Conservation (phyloP, 2,329 filamentous ascomycete genomes). For the Didymellaceae sp. region DNA sequence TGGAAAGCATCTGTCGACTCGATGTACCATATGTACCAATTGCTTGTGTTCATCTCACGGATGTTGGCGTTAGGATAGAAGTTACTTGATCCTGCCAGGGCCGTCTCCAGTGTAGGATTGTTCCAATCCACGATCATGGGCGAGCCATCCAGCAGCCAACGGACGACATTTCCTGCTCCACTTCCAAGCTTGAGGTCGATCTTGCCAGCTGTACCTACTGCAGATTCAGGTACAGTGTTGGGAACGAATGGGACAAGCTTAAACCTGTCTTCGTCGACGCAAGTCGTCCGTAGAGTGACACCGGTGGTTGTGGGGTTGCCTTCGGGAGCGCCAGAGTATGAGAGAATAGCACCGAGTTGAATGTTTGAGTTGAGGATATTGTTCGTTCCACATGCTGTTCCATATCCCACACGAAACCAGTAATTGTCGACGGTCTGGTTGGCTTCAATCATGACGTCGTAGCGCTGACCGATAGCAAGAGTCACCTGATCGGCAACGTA, state of each 20-base stretch:
- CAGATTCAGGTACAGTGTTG: slow-evolving; percentile 47
- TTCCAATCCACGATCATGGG: slow-evolving; percentile 51
- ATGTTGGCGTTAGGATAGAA: slow-evolving; percentile 39
- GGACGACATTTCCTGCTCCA: slow-evolving; percentile 49
- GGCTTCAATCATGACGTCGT: slow-evolving; percentile 56
- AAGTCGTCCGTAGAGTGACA: slow-evolving; percentile 43
- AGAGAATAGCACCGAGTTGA: slow-evolving; percentile 48
- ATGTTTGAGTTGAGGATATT: slow-evolving; percentile 35
- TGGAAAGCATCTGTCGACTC: slow-evolving; percentile 46
- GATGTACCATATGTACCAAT: slow-evolving; percentile 58
- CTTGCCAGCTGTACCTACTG: slow-evolving; percentile 37
- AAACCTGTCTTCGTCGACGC: slow-evolving; percentile 46
- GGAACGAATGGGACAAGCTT: slow-evolving; percentile 49
- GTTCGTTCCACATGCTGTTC: slow-evolving; percentile 41
- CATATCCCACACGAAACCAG: slow-evolving; percentile 54
- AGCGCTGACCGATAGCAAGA: slow-evolving; percentile 51
- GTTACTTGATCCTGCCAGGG: slow-evolving; percentile 42
- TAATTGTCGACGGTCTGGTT: slow-evolving; percentile 54
- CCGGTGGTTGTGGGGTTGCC: slow-evolving; percentile 45
- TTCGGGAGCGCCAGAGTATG: slow-evolving; percentile 47
- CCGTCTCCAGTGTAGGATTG: slow-evolving; percentile 54
- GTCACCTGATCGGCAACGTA: slow-evolving; percentile 46
- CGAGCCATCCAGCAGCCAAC: slow-evolving; percentile 52
- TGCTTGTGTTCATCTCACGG: slow-evolving; percentile 32
- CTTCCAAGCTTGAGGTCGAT: slow-evolving; percentile 36